Evolutionary conservation across 2,329 filamentous ascomycete species (phyloP), one percentile per base, ranked within the genome.

Genomic region (Trichophyton rubrum): DNA sequence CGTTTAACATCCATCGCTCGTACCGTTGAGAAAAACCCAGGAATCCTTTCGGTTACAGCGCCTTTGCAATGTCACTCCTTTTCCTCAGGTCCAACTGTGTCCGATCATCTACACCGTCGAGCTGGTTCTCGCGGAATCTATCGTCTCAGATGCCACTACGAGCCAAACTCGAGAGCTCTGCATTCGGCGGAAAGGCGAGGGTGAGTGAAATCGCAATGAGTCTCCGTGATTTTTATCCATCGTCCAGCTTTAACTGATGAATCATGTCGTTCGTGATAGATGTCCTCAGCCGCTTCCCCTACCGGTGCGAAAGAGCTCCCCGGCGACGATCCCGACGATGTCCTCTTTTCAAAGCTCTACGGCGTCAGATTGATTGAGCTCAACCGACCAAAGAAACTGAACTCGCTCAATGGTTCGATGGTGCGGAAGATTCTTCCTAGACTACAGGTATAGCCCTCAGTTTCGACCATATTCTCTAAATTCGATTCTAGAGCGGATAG

Each of bases 381-480:
- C 67, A 99, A 99, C 79, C 86, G 93, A 62, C 93, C 92, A 4
- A 81, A 83, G 71, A 96, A 96, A 78, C 82, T 90, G 72, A 97
- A 99, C 76, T 88, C 92, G 27, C 84, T 99, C 66, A 91, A 95
- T 73, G 88, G 81, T 59, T 96, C 91, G 61, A 99, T 99, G 95
- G 88, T 87, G 64, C 84, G 89, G 68, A 97, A 99, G 78, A 97
- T 99, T 68, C 79, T 90, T 55, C 91, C 92, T 22, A 84, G 93
- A 61, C 74, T 99, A 70, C 80, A 89, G 68, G 78, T 79, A 64
- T 64, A 62, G 30, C 55, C 20, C 24, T 22, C 22, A 3, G 45
- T 15, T 51, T 24, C 9, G 11, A 24, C 22, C n/a, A 67, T 43
- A 41, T 59, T 27, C 27, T 27, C n/a, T 15, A 61, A 8, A 24